Percentiles rank a stretch among this genome's conserved stretches.
Evolutionary conservation across 2,329 filamentous ascomycete species (phyloP).

Genomic region (Cladosporium sp.): DNA sequence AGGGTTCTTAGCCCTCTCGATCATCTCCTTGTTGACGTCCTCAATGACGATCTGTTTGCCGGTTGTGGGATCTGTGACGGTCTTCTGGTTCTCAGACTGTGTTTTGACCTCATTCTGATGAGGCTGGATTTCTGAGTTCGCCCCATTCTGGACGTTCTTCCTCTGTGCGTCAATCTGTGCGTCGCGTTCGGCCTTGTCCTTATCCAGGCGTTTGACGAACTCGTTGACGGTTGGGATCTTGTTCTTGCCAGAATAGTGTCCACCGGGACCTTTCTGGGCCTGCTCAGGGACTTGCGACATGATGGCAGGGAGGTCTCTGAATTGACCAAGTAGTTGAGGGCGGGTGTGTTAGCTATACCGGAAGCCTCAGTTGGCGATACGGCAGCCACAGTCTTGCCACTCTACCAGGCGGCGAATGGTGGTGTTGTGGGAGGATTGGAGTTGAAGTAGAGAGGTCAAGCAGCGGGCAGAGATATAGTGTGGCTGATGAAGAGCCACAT

Average conservation of each 20-base stretch:
- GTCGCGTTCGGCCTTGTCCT: conserved; percentile 75
- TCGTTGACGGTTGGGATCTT: conserved; percentile 84
- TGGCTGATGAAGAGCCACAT: neutral
- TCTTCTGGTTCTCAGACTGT: conserved; percentile 52
- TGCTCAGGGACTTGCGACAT: conserved; percentile 45
- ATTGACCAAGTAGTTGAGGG: neutral
- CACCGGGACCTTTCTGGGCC: conserved; percentile 56
- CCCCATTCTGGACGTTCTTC: conserved; percentile 28
- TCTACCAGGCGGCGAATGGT: neutral
- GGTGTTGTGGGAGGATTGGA: neutral
- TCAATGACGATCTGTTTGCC: conserved; percentile 84
- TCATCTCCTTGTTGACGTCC: conserved; percentile 70
- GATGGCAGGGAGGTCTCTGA: neutral
- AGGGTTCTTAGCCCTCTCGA: conserved; percentile 71
- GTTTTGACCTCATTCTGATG: conserved; percentile 51
- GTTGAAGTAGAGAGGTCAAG: neutral
- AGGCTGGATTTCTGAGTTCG: conserved; percentile 41
- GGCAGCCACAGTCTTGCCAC: neutral
- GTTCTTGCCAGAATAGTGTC: conserved; percentile 72
- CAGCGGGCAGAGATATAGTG: neutral
- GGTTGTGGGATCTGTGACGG: conserved; percentile 84
- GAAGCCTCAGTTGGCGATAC: neutral
- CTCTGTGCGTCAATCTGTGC: conserved; percentile 63
- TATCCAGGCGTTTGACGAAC: conserved; percentile 77
- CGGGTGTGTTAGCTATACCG: neutral